Base-by-base conservation (phyloP, 202 grass and related monocot species). In the Setaria italica region DNA sequence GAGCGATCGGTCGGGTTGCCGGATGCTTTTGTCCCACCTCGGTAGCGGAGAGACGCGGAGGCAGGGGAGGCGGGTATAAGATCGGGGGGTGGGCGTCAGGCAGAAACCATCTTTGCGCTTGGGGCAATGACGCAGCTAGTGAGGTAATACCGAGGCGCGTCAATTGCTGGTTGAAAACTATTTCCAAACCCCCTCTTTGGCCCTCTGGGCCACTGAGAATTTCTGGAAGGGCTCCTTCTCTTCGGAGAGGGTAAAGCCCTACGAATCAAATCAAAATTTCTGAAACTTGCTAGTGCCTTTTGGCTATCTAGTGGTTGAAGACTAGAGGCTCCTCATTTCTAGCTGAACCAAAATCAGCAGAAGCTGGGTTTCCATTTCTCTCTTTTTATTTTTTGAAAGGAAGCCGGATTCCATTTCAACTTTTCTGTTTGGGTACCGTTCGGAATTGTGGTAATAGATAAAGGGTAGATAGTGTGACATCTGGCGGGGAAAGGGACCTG, bases 131-230 rank as follows among this genome's bases (percentile, higher is more conserved):
- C 88, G 91, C 91, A 93, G 88, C 91, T 93, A 78, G 86, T 93
- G 91, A 91, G 91, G 91, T 93, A 2, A 74, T 79, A 86, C 88
- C 88, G 91, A 90, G 84, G 91, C 88, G 91, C 82, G 91, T 90
- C 88, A 90, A 92, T 93, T 90, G 91, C 88, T 93, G 88, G 88
- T 93, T 90, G 91, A 93, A 93, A 93, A 93, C 88, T 93, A 93
- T 93, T 93, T 94, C 89, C 92, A 91, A 94, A 91, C 86, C 89
- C 92, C 89, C 89, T 89, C 86, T 78, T 89, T 84, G 92, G 89
- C 80, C 89, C 32, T 15, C 2, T 0, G 84, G 67, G 89, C 51
- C 92, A 63, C 29, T 76, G 89, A 94, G 89, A 94, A 91, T 94
- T 89, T 94, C 87, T 94, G 92, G 51, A 92, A 94, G 92, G 87